Evolutionary conservation across 2,329 filamentous ascomycete species (phyloP).

Genomic region (Fusarium fujikuroi): DNA sequence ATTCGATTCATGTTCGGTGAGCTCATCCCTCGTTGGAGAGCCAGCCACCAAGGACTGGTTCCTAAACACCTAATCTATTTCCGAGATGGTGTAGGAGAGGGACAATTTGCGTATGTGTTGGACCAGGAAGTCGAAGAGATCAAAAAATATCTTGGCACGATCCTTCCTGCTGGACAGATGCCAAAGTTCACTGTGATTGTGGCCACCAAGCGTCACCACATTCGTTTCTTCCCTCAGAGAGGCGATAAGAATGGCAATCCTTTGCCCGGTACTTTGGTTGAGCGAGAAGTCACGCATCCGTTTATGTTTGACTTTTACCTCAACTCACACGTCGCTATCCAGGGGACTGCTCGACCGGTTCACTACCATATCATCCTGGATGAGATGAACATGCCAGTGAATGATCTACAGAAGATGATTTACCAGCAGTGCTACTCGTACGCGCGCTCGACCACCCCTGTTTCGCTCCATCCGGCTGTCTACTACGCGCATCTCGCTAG

Average conservation of each 20-base stretch:
- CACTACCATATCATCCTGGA: constrained; percentile 92
- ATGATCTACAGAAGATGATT: constrained; percentile 84
- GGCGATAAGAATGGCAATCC: constrained; percentile 83
- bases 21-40: constrained; percentile 74
- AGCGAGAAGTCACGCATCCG: constrained; percentile 89
- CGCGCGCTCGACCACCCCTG: constrained; percentile 88
- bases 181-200: constrained; percentile 86
- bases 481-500: constrained; percentile 97
- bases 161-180: constrained; percentile 48
- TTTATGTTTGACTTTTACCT: constrained; percentile 89
- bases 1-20: constrained; percentile 72
- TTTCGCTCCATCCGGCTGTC: constrained; percentile 87
- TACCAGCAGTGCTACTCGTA: constrained; percentile 98
- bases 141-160: constrained; percentile 65
- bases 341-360: constrained; percentile 91
- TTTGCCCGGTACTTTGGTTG: constrained; percentile 86
- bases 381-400: constrained; percentile 74
- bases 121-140: constrained; percentile 80
- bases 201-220: constrained; percentile 92
- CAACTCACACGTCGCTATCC: constrained; percentile 76
- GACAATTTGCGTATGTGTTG: constrained; percentile 84
- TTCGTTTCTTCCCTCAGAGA: constrained; percentile 85
- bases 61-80: constrained; percentile 89
- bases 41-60: constrained; percentile 52
- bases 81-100: constrained; percentile 90